phyloP scores from a whole-genome alignment of 805 yeast genomes.

The Pichia nakasei region DNA sequence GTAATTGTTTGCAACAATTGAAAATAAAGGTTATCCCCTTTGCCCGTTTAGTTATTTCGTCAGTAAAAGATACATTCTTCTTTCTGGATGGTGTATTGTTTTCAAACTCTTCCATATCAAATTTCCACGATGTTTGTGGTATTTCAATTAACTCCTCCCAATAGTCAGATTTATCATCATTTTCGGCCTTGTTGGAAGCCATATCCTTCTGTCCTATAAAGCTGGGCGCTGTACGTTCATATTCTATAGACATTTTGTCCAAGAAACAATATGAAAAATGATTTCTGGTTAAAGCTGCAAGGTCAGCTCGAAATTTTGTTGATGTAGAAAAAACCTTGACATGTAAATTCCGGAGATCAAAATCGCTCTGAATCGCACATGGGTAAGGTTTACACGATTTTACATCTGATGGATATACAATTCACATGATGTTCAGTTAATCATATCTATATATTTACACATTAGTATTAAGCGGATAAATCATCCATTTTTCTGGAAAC shows the following conservation, averaged over 20 bases:
- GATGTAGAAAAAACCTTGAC: too few species aligned
- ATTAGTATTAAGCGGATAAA: constrained; percentile 11
- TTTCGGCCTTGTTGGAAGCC: background rate
- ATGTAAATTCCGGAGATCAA: too few species aligned
- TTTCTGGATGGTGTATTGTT: constrained; percentile 28
- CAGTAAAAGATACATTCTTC: constrained; percentile 25
- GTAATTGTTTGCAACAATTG: constrained; percentile 34
- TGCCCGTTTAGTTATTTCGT: constrained; percentile 35
- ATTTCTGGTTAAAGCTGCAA: too few species aligned
- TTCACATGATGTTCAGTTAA: too few species aligned
- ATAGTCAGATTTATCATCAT: constrained; percentile 4
- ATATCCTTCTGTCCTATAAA: background rate
- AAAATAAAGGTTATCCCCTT: constrained; percentile 42
- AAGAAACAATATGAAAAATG: too few species aligned
- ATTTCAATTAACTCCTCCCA: constrained; percentile 25
- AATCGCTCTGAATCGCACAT: too few species aligned
- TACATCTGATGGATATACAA: too few species aligned
- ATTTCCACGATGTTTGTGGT: constrained; percentile 21
- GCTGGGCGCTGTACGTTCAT: background rate
- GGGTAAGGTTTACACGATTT: too few species aligned
- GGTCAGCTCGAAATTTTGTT: too few species aligned
- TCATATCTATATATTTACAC: background rate
- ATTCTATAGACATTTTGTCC: too few species aligned
- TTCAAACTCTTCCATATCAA: constrained; percentile 18
- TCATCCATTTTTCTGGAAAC: constrained; percentile 70